Conservation (phyloP, 2,329 filamentous ascomycete species). For the Ophiocordyceps camponoti-rufipedis region DNA sequence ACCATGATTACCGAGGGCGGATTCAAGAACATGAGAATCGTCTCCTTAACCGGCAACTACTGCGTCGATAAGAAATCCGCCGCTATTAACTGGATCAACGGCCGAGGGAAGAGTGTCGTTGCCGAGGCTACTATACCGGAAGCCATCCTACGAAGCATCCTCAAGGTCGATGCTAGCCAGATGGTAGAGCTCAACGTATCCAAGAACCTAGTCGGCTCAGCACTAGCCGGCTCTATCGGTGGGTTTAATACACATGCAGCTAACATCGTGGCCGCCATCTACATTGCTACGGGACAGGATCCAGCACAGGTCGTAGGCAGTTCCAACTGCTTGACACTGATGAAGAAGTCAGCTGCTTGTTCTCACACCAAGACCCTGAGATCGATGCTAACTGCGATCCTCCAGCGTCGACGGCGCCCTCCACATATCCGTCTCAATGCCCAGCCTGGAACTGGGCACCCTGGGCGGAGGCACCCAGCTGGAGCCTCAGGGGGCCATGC, state of each 20-base stretch:
- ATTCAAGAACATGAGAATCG: slow-evolving; percentile 89
- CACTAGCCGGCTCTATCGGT: slow-evolving; percentile 89
- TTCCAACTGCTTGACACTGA: slow-evolving; percentile 92
- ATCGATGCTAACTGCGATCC: too few relatives aligned
- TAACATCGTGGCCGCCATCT: slow-evolving; percentile 92
- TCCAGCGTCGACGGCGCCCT: background rate
- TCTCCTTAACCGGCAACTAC: slow-evolving; percentile 92
- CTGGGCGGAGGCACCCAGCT: background rate
- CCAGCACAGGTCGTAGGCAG: slow-evolving; percentile 96
- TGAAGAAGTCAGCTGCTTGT: slow-evolving; percentile 82
- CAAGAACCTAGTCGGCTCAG: slow-evolving; percentile 93
- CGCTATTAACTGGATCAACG: slow-evolving; percentile 98
- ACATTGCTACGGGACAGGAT: slow-evolving; percentile 90
- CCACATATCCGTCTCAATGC: background rate
- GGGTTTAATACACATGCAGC: slow-evolving; percentile 97
- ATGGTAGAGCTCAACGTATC: slow-evolving; percentile 83
- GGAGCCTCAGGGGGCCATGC: background rate
- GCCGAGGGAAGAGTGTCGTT: slow-evolving; percentile 88
- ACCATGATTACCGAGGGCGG: slow-evolving; percentile 78
- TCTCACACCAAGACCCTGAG: too few relatives aligned
- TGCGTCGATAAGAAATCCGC: slow-evolving; percentile 97
- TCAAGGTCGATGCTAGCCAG: slow-evolving; percentile 89
- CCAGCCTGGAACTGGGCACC: background rate
- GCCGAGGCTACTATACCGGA: slow-evolving; percentile 92
- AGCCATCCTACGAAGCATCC: slow-evolving; percentile 65